A percentile compares a stretch with the other conserved stretches of the same genome.
phyloP scores from a whole-genome alignment of 108 stramenopile genomes.

The Skeletonema grethae region DNA sequence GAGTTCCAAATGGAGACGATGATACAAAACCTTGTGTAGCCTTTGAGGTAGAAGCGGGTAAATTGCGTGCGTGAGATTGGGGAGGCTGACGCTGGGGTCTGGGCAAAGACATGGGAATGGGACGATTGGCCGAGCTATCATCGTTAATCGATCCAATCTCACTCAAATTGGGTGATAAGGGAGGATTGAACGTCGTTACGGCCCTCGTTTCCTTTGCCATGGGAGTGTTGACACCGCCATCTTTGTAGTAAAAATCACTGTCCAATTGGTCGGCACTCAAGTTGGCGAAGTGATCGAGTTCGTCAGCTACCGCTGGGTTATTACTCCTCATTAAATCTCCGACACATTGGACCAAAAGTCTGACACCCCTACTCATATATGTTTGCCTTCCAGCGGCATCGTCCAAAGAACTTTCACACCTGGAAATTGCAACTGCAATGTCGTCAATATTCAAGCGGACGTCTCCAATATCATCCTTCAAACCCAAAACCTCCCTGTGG shows the following conservation, averaged over 20 bases:
- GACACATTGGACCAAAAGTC: conserved; percentile 43
- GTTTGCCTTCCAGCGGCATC: conserved; percentile 46
- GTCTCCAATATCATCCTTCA: conserved; percentile 52
- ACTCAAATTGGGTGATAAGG: not conserved
- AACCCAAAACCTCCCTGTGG: conserved; percentile 49
- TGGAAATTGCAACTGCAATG: conserved; percentile 40
- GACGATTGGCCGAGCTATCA: not conserved
- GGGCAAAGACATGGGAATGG: not conserved
- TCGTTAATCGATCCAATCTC: conserved; percentile 5
- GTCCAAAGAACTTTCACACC: conserved; percentile 41
- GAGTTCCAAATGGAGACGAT: not conserved
- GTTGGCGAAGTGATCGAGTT: conserved; percentile 41
- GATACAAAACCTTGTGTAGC: not conserved
- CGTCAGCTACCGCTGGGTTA: conserved; percentile 40
- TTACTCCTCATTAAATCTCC: conserved; percentile 33
- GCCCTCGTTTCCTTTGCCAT: not conserved
- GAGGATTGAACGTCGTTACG: not conserved
- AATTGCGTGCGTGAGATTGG: not conserved
- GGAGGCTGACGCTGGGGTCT: not conserved
- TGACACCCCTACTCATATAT: conserved; percentile 42
- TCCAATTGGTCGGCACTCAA: conserved; percentile 34
- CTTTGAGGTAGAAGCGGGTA: not conserved
- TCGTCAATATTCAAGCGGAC: conserved; percentile 46
- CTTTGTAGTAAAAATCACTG: conserved; percentile 21
- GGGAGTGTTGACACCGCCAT: not conserved